Evolutionary conservation across 2,329 filamentous ascomycete genomes (phyloP).

Genomic region (Achaetomium macrosporum): DNA sequence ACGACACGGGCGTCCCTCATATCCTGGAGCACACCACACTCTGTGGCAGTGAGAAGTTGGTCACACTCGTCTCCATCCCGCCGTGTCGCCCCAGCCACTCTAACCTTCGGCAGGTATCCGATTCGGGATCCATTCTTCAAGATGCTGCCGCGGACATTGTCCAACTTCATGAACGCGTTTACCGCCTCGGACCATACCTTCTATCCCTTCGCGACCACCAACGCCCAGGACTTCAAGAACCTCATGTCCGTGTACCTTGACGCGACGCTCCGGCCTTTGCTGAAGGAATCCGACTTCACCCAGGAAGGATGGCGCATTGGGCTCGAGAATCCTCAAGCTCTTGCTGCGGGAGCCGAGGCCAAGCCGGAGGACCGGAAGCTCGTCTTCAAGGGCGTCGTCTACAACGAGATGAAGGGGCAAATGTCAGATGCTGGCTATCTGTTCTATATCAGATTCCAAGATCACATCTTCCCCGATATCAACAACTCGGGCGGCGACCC

Average conservation of each 20-base stretch:
- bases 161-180: constrained; percentile 99
- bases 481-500: constrained; percentile 97
- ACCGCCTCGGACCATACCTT: constrained; percentile 94
- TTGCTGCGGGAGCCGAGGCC: constrained; percentile 38
- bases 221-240: constrained; percentile 90
- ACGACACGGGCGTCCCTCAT: constrained; percentile 93
- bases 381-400: constrained; percentile 96
- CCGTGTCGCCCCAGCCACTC: not conserved
- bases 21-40: constrained; percentile 97
- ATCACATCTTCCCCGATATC: constrained; percentile 87
- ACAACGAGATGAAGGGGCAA: constrained; percentile 99
- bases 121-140: constrained; percentile 99
- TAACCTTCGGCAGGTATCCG: constrained; percentile 63
- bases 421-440: constrained; percentile 97
- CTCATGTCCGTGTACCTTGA: constrained; percentile 95
- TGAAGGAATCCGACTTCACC: constrained; percentile 87
- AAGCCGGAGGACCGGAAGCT: constrained; percentile 58
- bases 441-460: constrained; percentile 92
- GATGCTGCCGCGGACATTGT: constrained; percentile 96
- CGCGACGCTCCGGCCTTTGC: constrained; percentile 80
- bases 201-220: constrained; percentile 97
- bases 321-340: constrained; percentile 72
- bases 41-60: constrained; percentile 87
- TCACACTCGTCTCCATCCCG: not conserved
- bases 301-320: constrained; percentile 97